Base-by-base conservation (phyloP, 768 basidiomycete genomes). In the Naganishia onofrii region DNA sequence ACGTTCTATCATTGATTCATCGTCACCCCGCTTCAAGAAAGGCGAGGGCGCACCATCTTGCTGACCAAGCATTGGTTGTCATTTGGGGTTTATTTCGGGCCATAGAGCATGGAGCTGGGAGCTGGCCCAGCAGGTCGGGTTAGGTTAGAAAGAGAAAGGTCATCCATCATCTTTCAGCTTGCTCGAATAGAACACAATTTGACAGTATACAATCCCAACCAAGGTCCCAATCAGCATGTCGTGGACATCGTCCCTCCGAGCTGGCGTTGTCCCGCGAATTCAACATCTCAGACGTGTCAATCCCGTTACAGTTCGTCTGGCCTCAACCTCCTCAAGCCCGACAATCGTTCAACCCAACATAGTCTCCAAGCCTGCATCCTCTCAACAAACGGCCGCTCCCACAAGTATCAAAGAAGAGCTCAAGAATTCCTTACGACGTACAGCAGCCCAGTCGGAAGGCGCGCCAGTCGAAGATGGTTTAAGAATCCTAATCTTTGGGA, bases 401-500 rank as follows among this genome's bases (percentile, higher is more conserved):
- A 23, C 60, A 26, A 63, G 60, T n/a, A 29, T 63, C 23, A 63
- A 63, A 19, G 60, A 63, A 29, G 34, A 63, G 26, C 60, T 63
- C 36, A 44, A 44, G 15, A 38, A 29, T 6, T 63, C 60, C 0
- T 34, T 63, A 23, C 60, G 17, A 29, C 36, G 26, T 10, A 42
- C 60, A 7, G 60, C 38, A 26, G 19, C 5, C 8, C 60, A 46
- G 12, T 36, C 38, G 42, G 42, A 38, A 34, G 57, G 57, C 8
- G 34, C 57, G 19, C 57, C 57, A 21, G 38, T 44, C 3, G 60
- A 63, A 63, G 60, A 63, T 63, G 78, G 78, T 17, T 64, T 80
- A 60, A 70, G 81, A 55, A 77, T 81, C 75, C 69, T 82, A 64
- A 73, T 82, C 48, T 82, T 82, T 73, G 81, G 81, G 17, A 81